A percentile compares a stretch with the other conserved stretches of the same genome.
phyloP scores from a whole-genome alignment of 1,139 yeast species.

The Saccharomyces hybrid region DNA sequence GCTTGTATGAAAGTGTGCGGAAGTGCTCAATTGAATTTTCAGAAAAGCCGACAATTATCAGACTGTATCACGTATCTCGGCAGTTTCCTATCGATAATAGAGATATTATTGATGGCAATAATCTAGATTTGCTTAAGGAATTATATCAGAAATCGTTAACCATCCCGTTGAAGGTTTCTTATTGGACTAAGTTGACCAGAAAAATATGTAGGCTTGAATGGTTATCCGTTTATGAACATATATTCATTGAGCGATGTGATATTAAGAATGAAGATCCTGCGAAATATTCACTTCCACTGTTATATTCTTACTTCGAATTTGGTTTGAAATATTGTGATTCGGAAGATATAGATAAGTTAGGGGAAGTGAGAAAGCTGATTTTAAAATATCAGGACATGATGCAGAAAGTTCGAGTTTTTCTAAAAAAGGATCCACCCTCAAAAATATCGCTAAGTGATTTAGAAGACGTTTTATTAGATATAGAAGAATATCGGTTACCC shows the following conservation, averaged over 20 bases:
- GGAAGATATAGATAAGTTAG: slow-evolving; percentile 11
- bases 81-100: background rate
- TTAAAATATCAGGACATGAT: slow-evolving; percentile 14
- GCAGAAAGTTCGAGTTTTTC: slow-evolving; percentile 17
- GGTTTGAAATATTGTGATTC: slow-evolving; percentile 15
- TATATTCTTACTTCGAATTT: slow-evolving; percentile 13
- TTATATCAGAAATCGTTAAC: slow-evolving; percentile 8
- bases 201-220: slow-evolving; percentile 15
- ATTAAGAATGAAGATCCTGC: slow-evolving; percentile 36
- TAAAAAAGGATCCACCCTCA: slow-evolving; percentile 25
- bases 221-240: slow-evolving; percentile 14
- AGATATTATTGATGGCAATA: background rate
- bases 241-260: slow-evolving; percentile 4
- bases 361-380: slow-evolving; percentile 11
- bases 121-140: slow-evolving; percentile 6
- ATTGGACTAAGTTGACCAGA: slow-evolving; percentile 5
- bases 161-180: slow-evolving; percentile 6
- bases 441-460: slow-evolving; percentile 19
- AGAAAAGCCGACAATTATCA: slow-evolving; percentile 5
- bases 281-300: slow-evolving; percentile 32
- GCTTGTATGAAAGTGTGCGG: background rate
- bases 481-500: slow-evolving; percentile 21
- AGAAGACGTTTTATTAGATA: slow-evolving; percentile 12
- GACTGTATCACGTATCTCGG: background rate
- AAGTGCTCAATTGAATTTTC: slow-evolving; percentile 13